These are phyloP conservation scores for Lanmaoa pseudosensibilis DNA, from an alignment of 768 basidiomycete genomes.

Conservation along the genomic window DNA sequence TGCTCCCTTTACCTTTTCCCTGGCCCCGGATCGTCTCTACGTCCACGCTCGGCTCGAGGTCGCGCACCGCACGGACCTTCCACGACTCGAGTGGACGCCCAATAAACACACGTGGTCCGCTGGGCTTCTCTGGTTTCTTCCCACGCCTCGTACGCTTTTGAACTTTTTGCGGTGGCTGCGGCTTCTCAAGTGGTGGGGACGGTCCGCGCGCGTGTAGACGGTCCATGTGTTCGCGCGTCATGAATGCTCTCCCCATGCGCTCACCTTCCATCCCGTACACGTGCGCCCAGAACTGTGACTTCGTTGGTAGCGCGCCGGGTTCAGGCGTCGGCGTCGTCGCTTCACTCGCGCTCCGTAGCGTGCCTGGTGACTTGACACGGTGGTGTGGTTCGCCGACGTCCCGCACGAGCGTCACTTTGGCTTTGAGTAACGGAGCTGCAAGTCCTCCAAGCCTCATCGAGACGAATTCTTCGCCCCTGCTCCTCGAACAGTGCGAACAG, in stretches of 20 bases:
- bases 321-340: conserved; percentile 5
- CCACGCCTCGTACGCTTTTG: neutral
- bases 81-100: conserved; percentile 26
- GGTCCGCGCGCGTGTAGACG: neutral
- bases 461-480: conserved; percentile 49
- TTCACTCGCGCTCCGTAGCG: neutral
- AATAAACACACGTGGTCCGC: conserved; percentile 25
- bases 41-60: conserved; percentile 22
- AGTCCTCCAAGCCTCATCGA: conserved; percentile 29
- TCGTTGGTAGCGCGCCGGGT: neutral
- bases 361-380: neutral
- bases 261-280: conserved; percentile 34
- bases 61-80: conserved; percentile 21
- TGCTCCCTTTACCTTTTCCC: neutral
- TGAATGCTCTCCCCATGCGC: conserved; percentile 28
- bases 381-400: conserved; percentile 4
- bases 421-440: conserved; percentile 21
- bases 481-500: conserved; percentile 45
- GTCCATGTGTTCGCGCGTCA: conserved; percentile 11
- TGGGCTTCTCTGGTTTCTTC: neutral
- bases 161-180: neutral
- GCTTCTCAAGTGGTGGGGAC: neutral
- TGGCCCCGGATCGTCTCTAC: neutral
- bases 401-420: conserved; percentile 27
- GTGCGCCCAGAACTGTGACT: conserved; percentile 34